Percentiles rank a stretch among this genome's conserved stretches.
Conservation (phyloP, 805 yeast genomes). For the Barnettozyma pratensis region DNA sequence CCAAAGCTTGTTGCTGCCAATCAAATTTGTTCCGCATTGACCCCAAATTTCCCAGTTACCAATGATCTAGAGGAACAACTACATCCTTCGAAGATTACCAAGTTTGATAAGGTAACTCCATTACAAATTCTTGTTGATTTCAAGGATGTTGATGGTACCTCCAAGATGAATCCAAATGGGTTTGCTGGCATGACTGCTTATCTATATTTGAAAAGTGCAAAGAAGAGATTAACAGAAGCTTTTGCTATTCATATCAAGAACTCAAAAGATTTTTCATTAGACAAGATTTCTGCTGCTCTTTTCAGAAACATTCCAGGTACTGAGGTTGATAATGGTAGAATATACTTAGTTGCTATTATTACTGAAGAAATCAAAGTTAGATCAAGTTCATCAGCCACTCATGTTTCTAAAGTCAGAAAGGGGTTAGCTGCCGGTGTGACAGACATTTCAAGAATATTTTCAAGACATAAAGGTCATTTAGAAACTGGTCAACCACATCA, state of each 20-base stretch:
- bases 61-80: conserved; percentile 31
- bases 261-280: conserved; percentile 52
- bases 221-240: conserved; percentile 69
- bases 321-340: conserved; percentile 57
- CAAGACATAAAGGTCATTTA: conserved; percentile 55
- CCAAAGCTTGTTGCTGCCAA: conserved; percentile 60
- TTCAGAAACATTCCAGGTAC: conserved; percentile 71
- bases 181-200: conserved; percentile 69
- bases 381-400: conserved; percentile 22
- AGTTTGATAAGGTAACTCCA: conserved; percentile 42
- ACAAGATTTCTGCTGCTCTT: conserved; percentile 71
- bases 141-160: conserved; percentile 60
- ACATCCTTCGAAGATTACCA: conserved; percentile 41
- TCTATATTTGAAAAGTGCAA: conserved; percentile 61
- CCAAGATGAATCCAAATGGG: conserved; percentile 57
- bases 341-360: conserved; percentile 70
- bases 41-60: conserved; percentile 61
- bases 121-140: conserved; percentile 72
- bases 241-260: conserved; percentile 63
- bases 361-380: conserved; percentile 59
- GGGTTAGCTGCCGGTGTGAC: conserved; percentile 89
- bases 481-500: conserved; percentile 62
- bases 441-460: conserved; percentile 75
- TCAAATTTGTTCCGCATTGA: conserved; percentile 66
- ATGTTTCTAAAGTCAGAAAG: conserved; percentile 42